Base-by-base conservation (phyloP, 1,284 basidiomycete genomes). In the Boletus semigastroideus region DNA sequence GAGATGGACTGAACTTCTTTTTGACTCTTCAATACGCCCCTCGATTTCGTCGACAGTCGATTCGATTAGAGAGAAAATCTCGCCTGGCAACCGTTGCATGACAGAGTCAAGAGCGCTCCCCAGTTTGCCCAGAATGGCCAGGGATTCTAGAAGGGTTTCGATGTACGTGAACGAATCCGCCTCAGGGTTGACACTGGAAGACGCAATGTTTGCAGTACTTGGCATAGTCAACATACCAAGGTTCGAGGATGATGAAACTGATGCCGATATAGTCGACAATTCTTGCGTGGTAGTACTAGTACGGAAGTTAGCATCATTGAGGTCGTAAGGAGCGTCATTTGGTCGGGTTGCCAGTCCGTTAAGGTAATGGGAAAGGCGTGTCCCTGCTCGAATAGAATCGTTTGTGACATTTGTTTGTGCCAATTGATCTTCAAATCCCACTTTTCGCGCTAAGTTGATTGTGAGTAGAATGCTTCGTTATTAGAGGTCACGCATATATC, bases 91-190 rank as follows among this genome's bases (percentile, higher is more conserved):
- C 36, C 95, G 82, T 70, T 98, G 95, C 1, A 85, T 78, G 31
- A 99, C 76, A 38, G 82, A 81, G 63, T 99, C 97, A 27, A 99
- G 75, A 6, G 87, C 93, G 46, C 78, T 82, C 3, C 92, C 92
- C 1, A 99, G 78, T 67, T 92, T 92, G 14, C 95, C 96, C 9
- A 99, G 77, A 4, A 93, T 87, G 11, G 94, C 89, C 11, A 99
- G 78, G 11, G 94, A 90, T 69, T 99, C 97, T 19, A 99, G 77
- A 3, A 99, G 77, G 17, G 87, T 92, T 72, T 99, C 97, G 59
- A 99, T 88, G 69, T 98, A 99, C 5, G 84, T 73, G 71, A 98
- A 99, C 1, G 92, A 94, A 69, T 99, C 93, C 17, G 84, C 78
- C 71, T 99, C 97, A 1, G 94, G 93, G 63, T 95, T 96, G 51